Conservation (phyloP, 192 early-diverging fungal species). For the Gigaspora rosea region DNA sequence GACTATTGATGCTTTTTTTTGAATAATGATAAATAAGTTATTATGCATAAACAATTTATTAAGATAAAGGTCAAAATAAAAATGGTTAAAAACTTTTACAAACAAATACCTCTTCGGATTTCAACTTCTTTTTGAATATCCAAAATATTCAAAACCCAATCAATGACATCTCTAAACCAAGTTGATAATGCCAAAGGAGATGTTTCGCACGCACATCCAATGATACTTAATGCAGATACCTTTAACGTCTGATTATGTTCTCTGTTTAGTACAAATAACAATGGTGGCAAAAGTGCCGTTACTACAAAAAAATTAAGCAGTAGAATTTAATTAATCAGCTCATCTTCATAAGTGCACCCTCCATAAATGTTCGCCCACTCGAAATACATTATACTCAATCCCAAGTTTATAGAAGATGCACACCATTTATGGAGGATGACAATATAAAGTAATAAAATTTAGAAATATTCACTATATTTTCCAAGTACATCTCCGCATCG, state of each 20-base stretch:
- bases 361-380: neutral
- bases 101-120: constrained; percentile 59
- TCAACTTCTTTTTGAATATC: constrained; percentile 62
- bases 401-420: neutral
- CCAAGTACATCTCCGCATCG: constrained; percentile 78
- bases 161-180: constrained; percentile 65
- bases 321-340: neutral
- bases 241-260: constrained; percentile 44
- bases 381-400: neutral
- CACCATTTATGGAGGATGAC: too few species aligned
- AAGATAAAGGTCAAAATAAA: constrained; percentile 2
- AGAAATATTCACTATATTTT: constrained; percentile 55
- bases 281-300: constrained; percentile 11
- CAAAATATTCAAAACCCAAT: constrained; percentile 70
- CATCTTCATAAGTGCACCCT: neutral
- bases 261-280: constrained; percentile 40
- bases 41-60: neutral
- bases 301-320: neutral
- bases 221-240: constrained; percentile 67
- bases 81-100: neutral
- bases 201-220: constrained; percentile 69
- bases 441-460: neutral
- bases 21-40: constrained; percentile 1
- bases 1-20: constrained; percentile 65
- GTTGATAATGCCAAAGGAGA: constrained; percentile 68